Evolutionary conservation across 352 stramenopile species (phyloP).

Genomic region (Pythium vanterpoolii): DNA sequence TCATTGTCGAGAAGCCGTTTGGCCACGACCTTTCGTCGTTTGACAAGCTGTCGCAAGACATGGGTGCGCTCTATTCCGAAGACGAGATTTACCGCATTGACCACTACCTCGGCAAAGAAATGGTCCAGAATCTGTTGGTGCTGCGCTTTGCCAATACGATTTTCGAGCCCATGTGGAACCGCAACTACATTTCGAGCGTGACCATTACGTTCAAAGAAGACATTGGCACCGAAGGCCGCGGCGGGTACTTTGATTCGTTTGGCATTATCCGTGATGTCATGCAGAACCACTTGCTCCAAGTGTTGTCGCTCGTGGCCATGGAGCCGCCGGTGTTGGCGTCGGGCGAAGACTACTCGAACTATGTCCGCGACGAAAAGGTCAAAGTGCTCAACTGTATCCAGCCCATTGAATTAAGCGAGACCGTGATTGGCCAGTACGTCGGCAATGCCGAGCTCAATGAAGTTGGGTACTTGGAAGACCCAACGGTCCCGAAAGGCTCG

Average conservation of each 20-base stretch:
- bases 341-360: slow-evolving; percentile 88
- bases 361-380: slow-evolving; percentile 98
- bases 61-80: slow-evolving; percentile 79
- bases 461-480: slow-evolving; percentile 94
- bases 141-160: slow-evolving; percentile 97
- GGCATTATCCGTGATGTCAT: slow-evolving; percentile 99
- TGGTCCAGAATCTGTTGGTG: slow-evolving; percentile 97
- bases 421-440: slow-evolving; percentile 97
- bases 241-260: slow-evolving; percentile 97
- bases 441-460: slow-evolving; percentile 74
- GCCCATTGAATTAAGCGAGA: slow-evolving; percentile 92
- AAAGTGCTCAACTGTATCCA: slow-evolving; percentile 96
- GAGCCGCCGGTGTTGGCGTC: slow-evolving; percentile 86
- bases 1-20: slow-evolving; percentile 99
- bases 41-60: slow-evolving; percentile 86
- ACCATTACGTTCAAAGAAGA: slow-evolving; percentile 98
- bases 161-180: slow-evolving; percentile 97
- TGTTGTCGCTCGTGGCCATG: slow-evolving; percentile 97
- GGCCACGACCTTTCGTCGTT: slow-evolving; percentile 94
- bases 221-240: slow-evolving; percentile 94
- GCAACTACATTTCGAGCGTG: slow-evolving; percentile 94
- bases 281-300: slow-evolving; percentile 99
- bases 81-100: slow-evolving; percentile 97
- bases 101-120: slow-evolving; percentile 97
- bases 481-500: slow-evolving; percentile 93